Evolutionary conservation across 2,329 filamentous ascomycete species (phyloP), one percentile per base, ranked within the genome.

Genomic region (Ambrosiella beaveri): DNA sequence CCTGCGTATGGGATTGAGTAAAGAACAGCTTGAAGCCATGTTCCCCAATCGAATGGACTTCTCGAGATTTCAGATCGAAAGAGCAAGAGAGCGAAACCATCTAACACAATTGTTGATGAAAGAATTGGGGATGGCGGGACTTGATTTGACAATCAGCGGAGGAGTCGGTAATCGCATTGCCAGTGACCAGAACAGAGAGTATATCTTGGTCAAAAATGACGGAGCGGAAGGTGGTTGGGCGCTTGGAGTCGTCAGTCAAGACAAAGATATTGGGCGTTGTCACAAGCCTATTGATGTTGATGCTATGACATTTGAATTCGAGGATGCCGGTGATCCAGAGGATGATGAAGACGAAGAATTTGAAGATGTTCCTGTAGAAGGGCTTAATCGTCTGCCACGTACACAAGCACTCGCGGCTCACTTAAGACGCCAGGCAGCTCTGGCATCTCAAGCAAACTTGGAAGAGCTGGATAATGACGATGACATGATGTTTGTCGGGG

Each of bases 21-120:
- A 97, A 69, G 91, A 98, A 63, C 93, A 98, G 70, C 72, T 98
- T 12, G 90, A 97, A 64, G 80, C 77, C 51, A 98, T 98, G 93
- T 98, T 98, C 67, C 91, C 93, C 0, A 86, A 98, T 68, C 82
- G 93, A 35, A 96, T 98, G 89, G 93, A 85, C 0, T 98, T 98
- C 66, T 96, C 90, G 1, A 85, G 78, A 61, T 98, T 98, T 66
- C 93, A 98, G 69, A 95, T 98, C 59, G 93, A 97, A 67, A 77
- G 93, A 59, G 94, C 97, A 9, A 81, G 79, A 63, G 91, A 98
- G 71, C 78, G 94, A 54, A 98, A 98, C 65, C 86, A 95, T 62
- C 76, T 98, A 37, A 98, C 94, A 0, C 93, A 98, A 67, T 79
- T 91, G 44, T 73, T 98, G 59, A 98, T 98, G 93, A 81, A 88